Percentiles rank a stretch among this genome's conserved stretches.
phyloP scores from a whole-genome alignment of 306 rosid genomes.

The Glycine soja region DNA sequence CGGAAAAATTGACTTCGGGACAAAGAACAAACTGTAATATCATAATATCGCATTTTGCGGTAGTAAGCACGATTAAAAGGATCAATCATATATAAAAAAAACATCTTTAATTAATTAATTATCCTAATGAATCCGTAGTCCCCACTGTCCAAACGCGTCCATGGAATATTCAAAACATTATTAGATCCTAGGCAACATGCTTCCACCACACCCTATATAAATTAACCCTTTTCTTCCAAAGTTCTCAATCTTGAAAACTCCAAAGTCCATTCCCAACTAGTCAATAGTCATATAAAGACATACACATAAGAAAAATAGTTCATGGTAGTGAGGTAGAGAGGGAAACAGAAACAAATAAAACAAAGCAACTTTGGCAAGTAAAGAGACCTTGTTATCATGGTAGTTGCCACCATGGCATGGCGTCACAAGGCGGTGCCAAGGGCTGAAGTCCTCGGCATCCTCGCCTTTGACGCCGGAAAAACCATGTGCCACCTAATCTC shows the following conservation, averaged over 20 bases:
- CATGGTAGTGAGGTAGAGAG: background rate
- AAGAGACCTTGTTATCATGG: slow-evolving; percentile 44
- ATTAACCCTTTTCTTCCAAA: slow-evolving; percentile 24
- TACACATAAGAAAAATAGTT: slow-evolving; percentile 7
- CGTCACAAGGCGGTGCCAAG: slow-evolving; percentile 41
- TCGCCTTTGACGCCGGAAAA: slow-evolving; percentile 65
- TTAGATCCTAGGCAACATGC: background rate
- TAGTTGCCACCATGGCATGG: slow-evolving; percentile 49
- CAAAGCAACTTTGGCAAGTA: background rate
- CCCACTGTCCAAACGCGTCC: slow-evolving; percentile 50
- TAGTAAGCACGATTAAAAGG: background rate
- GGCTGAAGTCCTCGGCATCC: slow-evolving; percentile 52
- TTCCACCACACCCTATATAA: slow-evolving; percentile 25
- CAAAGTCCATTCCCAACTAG: background rate
- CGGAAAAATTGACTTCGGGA: background rate
- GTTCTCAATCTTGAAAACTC: slow-evolving; percentile 11
- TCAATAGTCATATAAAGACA: background rate
- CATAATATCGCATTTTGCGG: background rate
- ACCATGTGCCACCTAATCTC: slow-evolving; percentile 62
- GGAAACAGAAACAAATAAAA: background rate
- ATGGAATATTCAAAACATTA: slow-evolving; percentile 34
- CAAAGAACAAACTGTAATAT: background rate
- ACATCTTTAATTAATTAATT: background rate
- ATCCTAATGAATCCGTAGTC: background rate
- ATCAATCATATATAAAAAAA: background rate